Conservation (phyloP, 441 rosid genomes). For the Jatropha multifida region DNA sequence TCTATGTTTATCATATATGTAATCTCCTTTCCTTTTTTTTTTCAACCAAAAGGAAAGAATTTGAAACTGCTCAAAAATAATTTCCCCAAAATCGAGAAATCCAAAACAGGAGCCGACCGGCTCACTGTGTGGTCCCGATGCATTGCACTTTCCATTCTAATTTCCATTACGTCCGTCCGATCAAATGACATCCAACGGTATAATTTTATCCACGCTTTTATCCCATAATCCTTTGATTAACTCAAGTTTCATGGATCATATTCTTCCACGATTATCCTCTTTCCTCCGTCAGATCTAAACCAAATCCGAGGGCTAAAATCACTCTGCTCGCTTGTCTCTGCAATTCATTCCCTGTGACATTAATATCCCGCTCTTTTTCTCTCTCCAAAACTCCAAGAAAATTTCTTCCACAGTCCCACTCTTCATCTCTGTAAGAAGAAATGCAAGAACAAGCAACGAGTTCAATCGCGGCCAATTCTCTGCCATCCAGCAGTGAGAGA, state of each 20-base stretch:
- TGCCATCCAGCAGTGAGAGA: constrained; percentile 88
- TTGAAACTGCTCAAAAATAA: neutral
- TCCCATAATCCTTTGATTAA: constrained; percentile 48
- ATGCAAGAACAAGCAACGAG: constrained; percentile 80
- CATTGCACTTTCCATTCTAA: constrained; percentile 1
- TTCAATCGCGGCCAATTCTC: constrained; percentile 70
- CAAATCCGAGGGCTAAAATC: constrained; percentile 42
- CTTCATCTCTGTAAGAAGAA: constrained; percentile 9
- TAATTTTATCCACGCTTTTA: constrained; percentile 41
- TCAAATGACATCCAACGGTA: constrained; percentile 31
- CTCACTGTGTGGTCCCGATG: constrained; percentile 28
- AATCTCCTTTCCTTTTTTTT: no score
- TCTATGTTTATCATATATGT: no score
- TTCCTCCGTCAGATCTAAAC: constrained; percentile 32
- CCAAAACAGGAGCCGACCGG: neutral
- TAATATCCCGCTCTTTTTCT: constrained; percentile 45
- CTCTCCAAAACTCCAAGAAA: neutral
- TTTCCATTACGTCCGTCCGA: constrained; percentile 38
- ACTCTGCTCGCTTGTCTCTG: constrained; percentile 15
- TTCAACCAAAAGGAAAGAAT: no score
- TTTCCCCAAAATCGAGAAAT: neutral
- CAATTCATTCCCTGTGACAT: constrained; percentile 14
- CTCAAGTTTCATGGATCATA: constrained; percentile 44
- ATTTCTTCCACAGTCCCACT: neutral
- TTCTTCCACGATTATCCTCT: constrained; percentile 53